Base-by-base conservation (phyloP, 2,329 filamentous ascomycete genomes). In the Claviceps paspali region DNA sequence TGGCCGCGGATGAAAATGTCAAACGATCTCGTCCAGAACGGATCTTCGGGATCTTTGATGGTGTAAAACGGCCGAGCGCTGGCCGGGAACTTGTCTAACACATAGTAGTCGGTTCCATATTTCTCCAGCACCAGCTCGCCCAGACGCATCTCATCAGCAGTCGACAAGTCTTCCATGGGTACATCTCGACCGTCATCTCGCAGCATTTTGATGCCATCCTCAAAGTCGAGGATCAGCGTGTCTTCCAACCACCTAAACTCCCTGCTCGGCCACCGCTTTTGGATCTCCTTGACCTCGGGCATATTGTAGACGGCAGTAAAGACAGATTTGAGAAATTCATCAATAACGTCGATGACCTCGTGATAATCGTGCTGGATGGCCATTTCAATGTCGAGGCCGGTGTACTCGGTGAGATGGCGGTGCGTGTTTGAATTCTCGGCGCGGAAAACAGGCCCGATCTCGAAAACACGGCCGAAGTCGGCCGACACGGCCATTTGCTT, bases 341-440 rank as follows among this genome's bases (percentile, higher is more conserved):
- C 87, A 33, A 95, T 72, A 8, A 82, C 67, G 27, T 76, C 67
- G 23, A 95, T 70, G 35, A 87, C 82, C 58, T 95, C 87, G 50
- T 93, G 80, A 55, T 95, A 94, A 56, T 92, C 79, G 48, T 82
- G 76, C 35, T 86, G 79, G 44, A 95, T 84, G 3, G 79, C 72
- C 88, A 95, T 95, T 53, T 95, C 87, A 14, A 95, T 59, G 67
- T 95, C 87, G 22, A 95, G 67, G 38, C 87, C 87, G 4, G 86
- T 95, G 55, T 92, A 95, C 56, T 95, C 87, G 0, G 87, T 94
- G 66, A 95, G 67, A 55, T 95, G 87, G 27, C 87, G 78, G 52
- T 94, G 87, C 0, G 87, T 95, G 57, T 95, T 95, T 52, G 83
- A 92, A 63, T 95, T 92, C 55, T 95, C 87, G 1, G 87, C 87